Conservation (phyloP, 495 filamentous ascomycete genomes). For the Lasiosphaeriaceae sp. region DNA sequence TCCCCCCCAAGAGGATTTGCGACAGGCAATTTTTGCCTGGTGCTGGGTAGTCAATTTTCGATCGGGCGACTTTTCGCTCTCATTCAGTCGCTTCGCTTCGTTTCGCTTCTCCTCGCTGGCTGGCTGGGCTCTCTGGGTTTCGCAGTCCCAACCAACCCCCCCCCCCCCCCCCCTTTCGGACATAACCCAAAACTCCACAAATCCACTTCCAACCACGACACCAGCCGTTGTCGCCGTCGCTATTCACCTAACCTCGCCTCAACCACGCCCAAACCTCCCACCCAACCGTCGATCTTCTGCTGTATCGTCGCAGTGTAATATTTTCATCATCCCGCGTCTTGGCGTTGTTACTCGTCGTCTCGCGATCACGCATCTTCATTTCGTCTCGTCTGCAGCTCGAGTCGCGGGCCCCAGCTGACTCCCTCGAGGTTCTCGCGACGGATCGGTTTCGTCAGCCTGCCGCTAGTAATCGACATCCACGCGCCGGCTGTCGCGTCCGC, state of each 20-base stretch:
- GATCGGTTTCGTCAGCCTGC: background rate
- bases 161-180: no score
- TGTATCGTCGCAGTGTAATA: constrained; percentile 7
- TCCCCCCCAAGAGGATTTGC: constrained; percentile 10
- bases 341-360: constrained; percentile 7
- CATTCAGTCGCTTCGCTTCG: constrained; percentile 10
- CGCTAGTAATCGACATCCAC: background rate
- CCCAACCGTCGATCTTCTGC: background rate
- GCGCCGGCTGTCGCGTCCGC: constrained; percentile 11
- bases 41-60: constrained; percentile 19
- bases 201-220: constrained; percentile 29
- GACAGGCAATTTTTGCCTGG: constrained; percentile 19
- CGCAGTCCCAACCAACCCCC: constrained; percentile 28
- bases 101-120: background rate
- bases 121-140: background rate
- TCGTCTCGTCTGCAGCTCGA: background rate
- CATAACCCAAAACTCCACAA: constrained; percentile 27
- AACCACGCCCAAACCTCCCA: constrained; percentile 3
- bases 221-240: constrained; percentile 24
- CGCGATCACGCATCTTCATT: background rate
- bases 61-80: constrained; percentile 17
- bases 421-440: background rate
- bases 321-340: background rate
- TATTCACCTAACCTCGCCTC: constrained; percentile 13
- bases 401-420: background rate